These are phyloP conservation scores for Solanum aculeatissimum DNA, from an alignment of 305 asterid species.

Conservation along the genomic window DNA sequence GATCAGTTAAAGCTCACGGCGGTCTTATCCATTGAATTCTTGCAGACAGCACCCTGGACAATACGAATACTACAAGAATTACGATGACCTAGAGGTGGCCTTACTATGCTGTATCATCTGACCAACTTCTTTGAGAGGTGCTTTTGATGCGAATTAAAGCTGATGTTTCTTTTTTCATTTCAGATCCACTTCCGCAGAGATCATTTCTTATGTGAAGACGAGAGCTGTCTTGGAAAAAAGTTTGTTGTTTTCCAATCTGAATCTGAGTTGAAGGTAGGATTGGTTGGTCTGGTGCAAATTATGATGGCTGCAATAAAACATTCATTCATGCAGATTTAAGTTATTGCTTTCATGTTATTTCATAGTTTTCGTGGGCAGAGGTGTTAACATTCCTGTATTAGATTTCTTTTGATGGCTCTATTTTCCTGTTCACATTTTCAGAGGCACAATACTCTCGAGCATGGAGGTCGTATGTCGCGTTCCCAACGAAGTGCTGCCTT, in stretches of 20 bases:
- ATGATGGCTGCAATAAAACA: not conserved
- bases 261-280: conserved; percentile 77
- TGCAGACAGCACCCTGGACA: conserved; percentile 96
- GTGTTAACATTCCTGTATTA: not conserved
- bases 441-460: conserved; percentile 92
- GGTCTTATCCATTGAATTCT: not conserved
- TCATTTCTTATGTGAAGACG: conserved; percentile 92
- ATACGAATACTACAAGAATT: conserved; percentile 78
- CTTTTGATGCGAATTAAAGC: not conserved
- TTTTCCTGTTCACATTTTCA: conserved; percentile 20
- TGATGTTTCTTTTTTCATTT: not conserved
- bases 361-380: not conserved
- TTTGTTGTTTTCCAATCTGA: conserved; percentile 75
- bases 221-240: conserved; percentile 77
- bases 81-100: conserved; percentile 84
- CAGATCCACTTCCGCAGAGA: conserved; percentile 82
- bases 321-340: not conserved
- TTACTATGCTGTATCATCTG: not conserved
- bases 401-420: not conserved
- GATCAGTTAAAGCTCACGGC: not conserved
- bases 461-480: conserved; percentile 97
- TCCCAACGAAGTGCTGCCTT: conserved; percentile 94
- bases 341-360: not conserved
- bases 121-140: not conserved
- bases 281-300: not conserved